Evolutionary conservation across 2,329 filamentous ascomycete species (phyloP).

Genomic region (Shiraia bambusicola): DNA sequence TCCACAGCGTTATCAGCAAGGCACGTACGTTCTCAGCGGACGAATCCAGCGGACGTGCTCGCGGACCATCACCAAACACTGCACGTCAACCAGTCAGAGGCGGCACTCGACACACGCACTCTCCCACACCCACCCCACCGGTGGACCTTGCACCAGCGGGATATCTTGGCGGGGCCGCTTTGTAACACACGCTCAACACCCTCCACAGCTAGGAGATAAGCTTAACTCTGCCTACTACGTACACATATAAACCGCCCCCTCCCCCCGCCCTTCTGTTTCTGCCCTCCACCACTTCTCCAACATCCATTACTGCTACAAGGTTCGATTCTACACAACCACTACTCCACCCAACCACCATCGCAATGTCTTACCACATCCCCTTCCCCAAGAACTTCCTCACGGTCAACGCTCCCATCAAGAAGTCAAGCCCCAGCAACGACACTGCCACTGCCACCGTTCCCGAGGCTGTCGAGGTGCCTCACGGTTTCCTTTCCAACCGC

Average conservation of each 20-base stretch:
- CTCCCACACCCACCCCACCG: conserved; percentile 19
- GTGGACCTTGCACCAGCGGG: conserved; percentile 20
- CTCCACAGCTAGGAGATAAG: conserved; percentile 5
- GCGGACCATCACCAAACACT: conserved; percentile 11
- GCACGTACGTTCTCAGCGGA: conserved; percentile 13
- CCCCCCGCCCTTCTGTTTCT: conserved; percentile 7
- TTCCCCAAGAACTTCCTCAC: conserved; percentile 40
- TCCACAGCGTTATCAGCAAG: conserved; percentile 11
- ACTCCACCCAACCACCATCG: conserved; percentile 14
- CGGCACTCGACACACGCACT: conserved; percentile 29
- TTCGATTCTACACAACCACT: background rate
- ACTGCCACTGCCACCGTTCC: conserved; percentile 19
- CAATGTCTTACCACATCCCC: conserved; percentile 44
- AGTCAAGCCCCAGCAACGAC: conserved; percentile 7
- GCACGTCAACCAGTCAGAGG: conserved; percentile 21
- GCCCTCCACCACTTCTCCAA: conserved; percentile 5
- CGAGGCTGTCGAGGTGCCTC: conserved; percentile 27
- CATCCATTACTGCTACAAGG: background rate
- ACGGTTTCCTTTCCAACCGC: conserved; percentile 44
- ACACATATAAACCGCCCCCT: conserved; percentile 21
- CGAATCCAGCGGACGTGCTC: conserved; percentile 8
- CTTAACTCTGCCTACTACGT: conserved; percentile 8
- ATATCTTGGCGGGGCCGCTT: conserved; percentile 23
- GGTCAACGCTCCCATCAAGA: conserved; percentile 39
- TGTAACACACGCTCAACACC: conserved; percentile 10